Evolutionary conservation across 306 rosid genomes (phyloP).

Genomic region (Astragalus glycyphyllos): DNA sequence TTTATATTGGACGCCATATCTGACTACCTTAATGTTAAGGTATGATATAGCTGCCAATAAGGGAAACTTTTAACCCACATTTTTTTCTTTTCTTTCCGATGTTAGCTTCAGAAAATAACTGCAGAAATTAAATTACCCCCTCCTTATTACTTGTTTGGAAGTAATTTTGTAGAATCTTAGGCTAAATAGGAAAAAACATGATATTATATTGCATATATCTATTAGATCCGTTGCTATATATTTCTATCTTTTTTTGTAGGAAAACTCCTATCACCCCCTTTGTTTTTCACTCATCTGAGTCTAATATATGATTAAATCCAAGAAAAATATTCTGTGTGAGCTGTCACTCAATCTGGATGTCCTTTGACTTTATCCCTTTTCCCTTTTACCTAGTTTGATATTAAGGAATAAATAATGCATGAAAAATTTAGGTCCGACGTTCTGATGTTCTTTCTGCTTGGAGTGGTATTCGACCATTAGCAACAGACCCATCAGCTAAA

Average conservation of each 20-base stretch:
- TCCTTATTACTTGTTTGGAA: conserved; percentile 36
- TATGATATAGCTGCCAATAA: conserved; percentile 48
- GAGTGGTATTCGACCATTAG: conserved; percentile 99
- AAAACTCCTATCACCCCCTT: not conserved
- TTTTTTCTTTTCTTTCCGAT: conserved; percentile 25
- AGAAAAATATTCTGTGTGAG: conserved; percentile 18
- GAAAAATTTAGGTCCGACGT: conserved; percentile 83
- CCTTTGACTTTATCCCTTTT: conserved; percentile 8
- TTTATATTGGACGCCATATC: conserved; percentile 93
- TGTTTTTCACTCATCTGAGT: not conserved
- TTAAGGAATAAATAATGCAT: conserved; percentile 41
- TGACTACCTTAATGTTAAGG: conserved; percentile 94
- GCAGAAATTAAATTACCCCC: conserved; percentile 20
- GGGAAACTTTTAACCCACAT: not conserved
- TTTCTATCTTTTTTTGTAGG: conserved; percentile 18
- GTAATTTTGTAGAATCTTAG: conserved; percentile 13
- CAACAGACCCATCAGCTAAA: conserved; percentile 83
- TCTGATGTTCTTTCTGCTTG: conserved; percentile 96
- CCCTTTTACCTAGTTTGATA: conserved; percentile 36
- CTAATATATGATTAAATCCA: conserved; percentile 15
- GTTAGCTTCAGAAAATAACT: conserved; percentile 27
- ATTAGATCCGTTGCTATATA: conserved; percentile 15
- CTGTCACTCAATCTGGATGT: conserved; percentile 35
- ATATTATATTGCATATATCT: conserved; percentile 8
- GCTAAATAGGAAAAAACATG: not conserved